These are phyloP conservation scores for Sicyos edulis DNA, from an alignment of 306 rosid genomes.

Conservation along the genomic window DNA sequence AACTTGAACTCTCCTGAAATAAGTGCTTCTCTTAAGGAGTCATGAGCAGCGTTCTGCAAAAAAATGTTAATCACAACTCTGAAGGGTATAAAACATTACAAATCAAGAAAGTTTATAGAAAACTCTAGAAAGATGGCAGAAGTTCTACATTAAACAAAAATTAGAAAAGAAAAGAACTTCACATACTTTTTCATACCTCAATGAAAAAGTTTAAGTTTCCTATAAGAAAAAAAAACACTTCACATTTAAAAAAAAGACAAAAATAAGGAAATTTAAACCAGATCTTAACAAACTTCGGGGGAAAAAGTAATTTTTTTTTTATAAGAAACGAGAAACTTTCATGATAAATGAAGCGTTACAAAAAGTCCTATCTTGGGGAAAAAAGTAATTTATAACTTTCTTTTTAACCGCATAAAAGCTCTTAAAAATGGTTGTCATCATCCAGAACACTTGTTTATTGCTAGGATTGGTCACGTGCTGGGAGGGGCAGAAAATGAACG, in stretches of 20 bases:
- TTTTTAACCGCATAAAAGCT: background rate
- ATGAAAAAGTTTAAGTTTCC: no score
- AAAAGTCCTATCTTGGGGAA: no score
- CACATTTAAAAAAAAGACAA: background rate
- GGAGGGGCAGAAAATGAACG: background rate
- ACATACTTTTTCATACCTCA: no score
- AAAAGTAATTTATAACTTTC: background rate
- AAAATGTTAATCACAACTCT: constrained; percentile 19
- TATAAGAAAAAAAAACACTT: no score
- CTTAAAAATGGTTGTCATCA: background rate
- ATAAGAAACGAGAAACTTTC: no score
- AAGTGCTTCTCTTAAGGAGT: constrained; percentile 71
- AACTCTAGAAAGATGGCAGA: background rate
- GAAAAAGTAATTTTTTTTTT: background rate
- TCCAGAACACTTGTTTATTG: background rate
- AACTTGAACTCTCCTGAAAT: constrained; percentile 12
- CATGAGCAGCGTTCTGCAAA: constrained; percentile 84
- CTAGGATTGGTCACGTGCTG: background rate
- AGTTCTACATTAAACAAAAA: background rate
- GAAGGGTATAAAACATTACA: constrained; percentile 1
- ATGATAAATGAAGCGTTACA: no score
- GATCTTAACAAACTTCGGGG: background rate
- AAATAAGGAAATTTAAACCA: background rate
- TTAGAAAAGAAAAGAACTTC: background rate
- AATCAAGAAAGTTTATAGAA: constrained; percentile 5